These are phyloP conservation scores for Panellus pusillus DNA, from an alignment of 768 basidiomycete species.

Conservation along the genomic window DNA sequence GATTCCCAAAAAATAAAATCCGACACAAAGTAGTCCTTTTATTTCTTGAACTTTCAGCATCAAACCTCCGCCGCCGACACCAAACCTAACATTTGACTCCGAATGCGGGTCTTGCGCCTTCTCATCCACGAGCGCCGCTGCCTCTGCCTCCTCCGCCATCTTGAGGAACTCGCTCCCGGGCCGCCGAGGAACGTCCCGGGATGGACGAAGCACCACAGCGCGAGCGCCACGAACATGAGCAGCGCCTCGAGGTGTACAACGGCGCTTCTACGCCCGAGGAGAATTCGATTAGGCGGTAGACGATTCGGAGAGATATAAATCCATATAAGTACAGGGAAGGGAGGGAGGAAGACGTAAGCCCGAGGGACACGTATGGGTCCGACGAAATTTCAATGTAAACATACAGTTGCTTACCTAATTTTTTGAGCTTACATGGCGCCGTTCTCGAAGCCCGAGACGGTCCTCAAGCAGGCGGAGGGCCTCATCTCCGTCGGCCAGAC, in stretches of 20 bases:
- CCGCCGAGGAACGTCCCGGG: slow-evolving; percentile 21
- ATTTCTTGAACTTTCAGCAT: too few relatives aligned
- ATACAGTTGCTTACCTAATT: neutral
- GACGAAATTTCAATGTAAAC: too few relatives aligned
- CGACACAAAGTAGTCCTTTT: too few relatives aligned
- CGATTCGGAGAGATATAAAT: neutral
- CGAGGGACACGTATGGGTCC: slow-evolving; percentile 12
- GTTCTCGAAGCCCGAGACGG: slow-evolving; percentile 87
- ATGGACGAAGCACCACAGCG: slow-evolving; percentile 15
- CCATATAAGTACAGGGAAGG: neutral
- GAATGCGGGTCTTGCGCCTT: too few relatives aligned
- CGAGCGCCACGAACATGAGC: slow-evolving; percentile 21
- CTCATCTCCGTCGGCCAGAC: slow-evolving; percentile 91
- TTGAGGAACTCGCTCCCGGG: slow-evolving; percentile 21
- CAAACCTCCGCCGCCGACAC: too few relatives aligned
- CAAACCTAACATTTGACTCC: too few relatives aligned
- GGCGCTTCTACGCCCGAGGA: slow-evolving; percentile 14
- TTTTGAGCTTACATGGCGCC: slow-evolving; percentile 65
- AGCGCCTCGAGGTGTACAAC: slow-evolving; percentile 22
- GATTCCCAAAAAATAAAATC: too few relatives aligned
- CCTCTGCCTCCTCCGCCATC: neutral
- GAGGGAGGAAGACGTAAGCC: slow-evolving; percentile 11
- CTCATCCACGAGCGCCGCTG: too few relatives aligned
- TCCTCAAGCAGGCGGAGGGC: slow-evolving; percentile 91
- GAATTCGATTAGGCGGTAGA: slow-evolving; percentile 18